A percentile compares a stretch with the other conserved stretches of the same genome.
These are phyloP conservation scores for Cadophora sp. DNA, from an alignment of 2,329 filamentous ascomycete species.

Conservation along the genomic window DNA sequence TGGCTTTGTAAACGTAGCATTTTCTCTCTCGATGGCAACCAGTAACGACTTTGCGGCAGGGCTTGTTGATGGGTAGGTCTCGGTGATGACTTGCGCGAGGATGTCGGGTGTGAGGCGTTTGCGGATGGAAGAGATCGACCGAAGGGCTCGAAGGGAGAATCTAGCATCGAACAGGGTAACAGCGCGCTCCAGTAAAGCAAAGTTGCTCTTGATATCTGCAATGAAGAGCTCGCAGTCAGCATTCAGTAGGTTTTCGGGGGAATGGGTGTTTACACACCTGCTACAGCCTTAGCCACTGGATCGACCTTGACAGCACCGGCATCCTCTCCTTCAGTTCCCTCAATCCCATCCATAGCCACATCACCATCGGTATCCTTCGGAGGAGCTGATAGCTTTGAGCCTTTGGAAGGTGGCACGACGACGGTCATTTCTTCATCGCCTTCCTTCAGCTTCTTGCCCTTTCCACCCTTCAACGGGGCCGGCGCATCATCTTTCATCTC, in stretches of 20 bases:
- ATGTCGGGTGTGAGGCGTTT: slow-evolving; percentile 87
- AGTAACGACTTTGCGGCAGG: slow-evolving; percentile 74
- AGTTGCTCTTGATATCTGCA: slow-evolving; percentile 93
- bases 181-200: slow-evolving; percentile 87
- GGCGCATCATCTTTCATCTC: slow-evolving; percentile 72
- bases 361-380: slow-evolving; percentile 71
- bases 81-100: slow-evolving; percentile 78
- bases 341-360: slow-evolving; percentile 70
- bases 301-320: slow-evolving; percentile 62
- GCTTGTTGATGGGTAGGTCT: slow-evolving; percentile 72
- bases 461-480: slow-evolving; percentile 64
- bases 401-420: slow-evolving; percentile 77
- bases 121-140: slow-evolving; percentile 93
- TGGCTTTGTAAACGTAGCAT: slow-evolving; percentile 66
- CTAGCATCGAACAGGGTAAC: slow-evolving; percentile 92
- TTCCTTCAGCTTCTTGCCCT: slow-evolving; percentile 72
- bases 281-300: slow-evolving; percentile 63
- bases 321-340: slow-evolving; percentile 39
- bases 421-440: slow-evolving; percentile 83
- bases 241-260: slow-evolving; percentile 5
- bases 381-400: slow-evolving; percentile 62
- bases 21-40: slow-evolving; percentile 70
- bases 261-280: slow-evolving; percentile 56
- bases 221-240: slow-evolving; percentile 30
- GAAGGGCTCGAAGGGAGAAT: slow-evolving; percentile 91